phyloP scores from a whole-genome alignment of 1,139 yeast genomes.

The Starmera stellimalicola region DNA sequence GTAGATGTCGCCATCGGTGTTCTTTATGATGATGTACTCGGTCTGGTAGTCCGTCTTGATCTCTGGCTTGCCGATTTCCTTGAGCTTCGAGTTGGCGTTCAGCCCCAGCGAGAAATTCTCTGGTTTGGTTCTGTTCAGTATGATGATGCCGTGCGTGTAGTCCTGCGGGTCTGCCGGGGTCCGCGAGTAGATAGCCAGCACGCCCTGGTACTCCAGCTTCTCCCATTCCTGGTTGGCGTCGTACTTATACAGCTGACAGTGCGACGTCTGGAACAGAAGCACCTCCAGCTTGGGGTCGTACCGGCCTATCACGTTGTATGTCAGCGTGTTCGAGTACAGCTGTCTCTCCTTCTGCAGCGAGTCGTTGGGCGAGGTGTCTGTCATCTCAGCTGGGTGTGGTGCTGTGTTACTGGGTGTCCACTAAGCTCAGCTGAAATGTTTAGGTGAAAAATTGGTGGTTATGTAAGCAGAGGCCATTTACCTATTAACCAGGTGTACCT shows the following conservation, averaged over 20 bases:
- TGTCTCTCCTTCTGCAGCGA: too few species aligned
- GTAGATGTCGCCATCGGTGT: slow-evolving; percentile 66
- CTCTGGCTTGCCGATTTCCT: slow-evolving; percentile 33
- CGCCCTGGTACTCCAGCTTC: slow-evolving; percentile 72
- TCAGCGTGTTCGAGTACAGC: slow-evolving; percentile 58
- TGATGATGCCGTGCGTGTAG: slow-evolving; percentile 70
- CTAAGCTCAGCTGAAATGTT: background rate
- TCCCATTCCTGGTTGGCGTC: slow-evolving; percentile 66
- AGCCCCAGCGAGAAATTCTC: slow-evolving; percentile 78
- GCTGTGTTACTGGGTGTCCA: background rate
- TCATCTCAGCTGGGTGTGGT: background rate
- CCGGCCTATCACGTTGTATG: slow-evolving; percentile 71
- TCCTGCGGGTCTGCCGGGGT: slow-evolving; percentile 30
- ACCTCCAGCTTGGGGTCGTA: slow-evolving; percentile 79
- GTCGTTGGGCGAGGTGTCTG: too few species aligned
- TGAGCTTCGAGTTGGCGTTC: slow-evolving; percentile 42
- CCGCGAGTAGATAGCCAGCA: slow-evolving; percentile 69
- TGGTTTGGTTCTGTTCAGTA: slow-evolving; percentile 65
- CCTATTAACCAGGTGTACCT: too few species aligned
- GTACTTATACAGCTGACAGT: slow-evolving; percentile 57
- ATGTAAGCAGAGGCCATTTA: too few species aligned
- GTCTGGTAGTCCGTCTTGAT: slow-evolving; percentile 77
- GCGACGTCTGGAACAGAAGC: slow-evolving; percentile 65
- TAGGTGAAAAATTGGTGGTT: too few species aligned
- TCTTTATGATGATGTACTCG: slow-evolving; percentile 71